Conservation (phyloP, 257 asterid species). For the Prunella vulgaris region DNA sequence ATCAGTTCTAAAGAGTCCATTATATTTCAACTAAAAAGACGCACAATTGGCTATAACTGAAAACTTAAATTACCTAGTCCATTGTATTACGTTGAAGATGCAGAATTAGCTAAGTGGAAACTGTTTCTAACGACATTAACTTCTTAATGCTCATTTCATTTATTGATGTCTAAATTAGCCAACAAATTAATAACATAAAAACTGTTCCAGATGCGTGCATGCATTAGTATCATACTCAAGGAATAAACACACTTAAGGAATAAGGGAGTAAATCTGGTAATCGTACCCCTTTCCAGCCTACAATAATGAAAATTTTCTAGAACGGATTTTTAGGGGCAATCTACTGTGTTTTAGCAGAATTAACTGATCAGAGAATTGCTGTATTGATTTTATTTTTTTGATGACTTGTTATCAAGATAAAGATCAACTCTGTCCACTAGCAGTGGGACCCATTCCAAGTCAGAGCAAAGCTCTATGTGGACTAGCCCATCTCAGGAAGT, state of each 20-base stretch:
- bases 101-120: slow-evolving; percentile 7
- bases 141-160: background rate
- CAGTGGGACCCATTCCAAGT: too few relatives aligned
- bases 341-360: background rate
- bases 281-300: background rate
- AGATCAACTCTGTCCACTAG: too few relatives aligned
- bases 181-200: background rate
- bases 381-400: too few relatives aligned
- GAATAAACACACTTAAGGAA: background rate
- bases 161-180: background rate
- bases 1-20: background rate
- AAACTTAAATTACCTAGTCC: slow-evolving; percentile 9
- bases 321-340: background rate
- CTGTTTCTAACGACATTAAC: background rate
- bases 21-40: slow-evolving; percentile 7
- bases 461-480: too few relatives aligned
- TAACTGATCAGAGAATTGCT: background rate
- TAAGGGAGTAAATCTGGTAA: background rate
- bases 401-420: too few relatives aligned
- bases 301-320: background rate
- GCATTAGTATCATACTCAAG: background rate
- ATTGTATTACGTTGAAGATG: background rate
- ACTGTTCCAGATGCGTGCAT: background rate
- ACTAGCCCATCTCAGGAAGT: too few relatives aligned
- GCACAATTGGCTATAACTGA: background rate